phyloP scores from a whole-genome alignment of 225 moss, liverwort and hornwort species.

The Physcomitrium patens region DNA sequence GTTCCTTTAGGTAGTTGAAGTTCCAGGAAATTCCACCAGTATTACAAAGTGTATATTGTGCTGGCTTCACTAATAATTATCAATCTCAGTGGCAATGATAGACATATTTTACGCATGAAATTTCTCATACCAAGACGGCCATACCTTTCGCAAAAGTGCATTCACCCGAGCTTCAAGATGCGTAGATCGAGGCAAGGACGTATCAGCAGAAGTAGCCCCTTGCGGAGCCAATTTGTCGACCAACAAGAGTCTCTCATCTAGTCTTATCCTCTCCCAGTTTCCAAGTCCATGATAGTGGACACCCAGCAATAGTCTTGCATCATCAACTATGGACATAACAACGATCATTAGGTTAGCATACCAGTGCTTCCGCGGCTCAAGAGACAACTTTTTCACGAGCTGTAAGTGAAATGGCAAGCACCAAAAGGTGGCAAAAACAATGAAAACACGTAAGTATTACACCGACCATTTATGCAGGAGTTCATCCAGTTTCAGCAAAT shows the following conservation, averaged over 20 bases:
- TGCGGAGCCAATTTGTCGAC: slow-evolving; percentile 89
- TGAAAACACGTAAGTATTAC: neutral
- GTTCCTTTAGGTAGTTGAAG: neutral
- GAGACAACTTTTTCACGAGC: neutral
- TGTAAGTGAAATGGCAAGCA: slow-evolving; percentile 12
- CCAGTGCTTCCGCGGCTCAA: neutral
- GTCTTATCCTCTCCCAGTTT: slow-evolving; percentile 93
- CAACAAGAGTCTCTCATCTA: slow-evolving; percentile 81
- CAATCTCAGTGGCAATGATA: slow-evolving; percentile 8
- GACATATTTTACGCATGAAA: neutral
- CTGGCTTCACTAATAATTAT: neutral
- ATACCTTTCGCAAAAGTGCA: slow-evolving; percentile 86
- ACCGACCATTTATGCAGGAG: slow-evolving; percentile 15
- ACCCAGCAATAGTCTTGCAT: slow-evolving; percentile 88
- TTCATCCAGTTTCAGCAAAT: slow-evolving; percentile 5
- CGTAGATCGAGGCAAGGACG: slow-evolving; percentile 84
- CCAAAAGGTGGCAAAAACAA: no score
- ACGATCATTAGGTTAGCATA: slow-evolving; percentile 29
- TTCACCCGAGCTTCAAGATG: slow-evolving; percentile 95
- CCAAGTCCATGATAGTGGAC: slow-evolving; percentile 96
- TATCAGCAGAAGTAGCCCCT: slow-evolving; percentile 82
- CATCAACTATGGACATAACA: slow-evolving; percentile 73
- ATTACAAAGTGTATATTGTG: neutral
- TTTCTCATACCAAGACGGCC: neutral
- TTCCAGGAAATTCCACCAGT: neutral